Percentiles rank a stretch among this genome's conserved stretches.
phyloP scores from a whole-genome alignment of 2,329 filamentous ascomycete genomes.

The Arthrocladium fulminans region DNA sequence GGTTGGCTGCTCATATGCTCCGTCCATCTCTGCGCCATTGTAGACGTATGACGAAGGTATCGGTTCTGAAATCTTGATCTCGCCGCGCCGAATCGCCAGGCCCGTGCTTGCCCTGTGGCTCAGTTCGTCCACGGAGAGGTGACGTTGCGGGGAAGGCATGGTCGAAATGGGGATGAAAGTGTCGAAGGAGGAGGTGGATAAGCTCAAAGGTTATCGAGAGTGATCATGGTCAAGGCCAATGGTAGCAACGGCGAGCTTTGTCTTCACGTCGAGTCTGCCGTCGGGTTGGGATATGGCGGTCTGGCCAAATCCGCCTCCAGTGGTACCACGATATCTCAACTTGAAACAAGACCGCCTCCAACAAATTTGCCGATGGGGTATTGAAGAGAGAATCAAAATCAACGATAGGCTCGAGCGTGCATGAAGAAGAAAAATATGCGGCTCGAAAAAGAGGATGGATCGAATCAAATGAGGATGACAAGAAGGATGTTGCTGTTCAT shows the following conservation, averaged over 20 bases:
- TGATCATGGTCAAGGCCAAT: background rate
- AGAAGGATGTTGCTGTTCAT: background rate
- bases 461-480: background rate
- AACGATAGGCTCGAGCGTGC: background rate
- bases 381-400: background rate
- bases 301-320: too few relatives aligned
- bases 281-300: background rate
- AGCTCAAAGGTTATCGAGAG: background rate
- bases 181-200: background rate
- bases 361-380: background rate
- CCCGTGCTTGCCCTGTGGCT: conserved; percentile 14
- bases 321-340: background rate
- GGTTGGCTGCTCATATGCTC: background rate
- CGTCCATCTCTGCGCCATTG: conserved; percentile 8
- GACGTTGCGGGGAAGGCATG: conserved; percentile 6
- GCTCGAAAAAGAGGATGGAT: background rate
- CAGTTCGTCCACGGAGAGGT: conserved; percentile 5
- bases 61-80: conserved; percentile 28
- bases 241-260: background rate
- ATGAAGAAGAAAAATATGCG: background rate
- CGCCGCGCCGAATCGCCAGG: conserved; percentile 22
- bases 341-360: background rate
- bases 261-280: background rate
- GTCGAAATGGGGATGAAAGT: background rate
- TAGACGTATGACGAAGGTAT: conserved; percentile 16